Conservation (phyloP, 306 rosid species). For the Malus fusca region DNA sequence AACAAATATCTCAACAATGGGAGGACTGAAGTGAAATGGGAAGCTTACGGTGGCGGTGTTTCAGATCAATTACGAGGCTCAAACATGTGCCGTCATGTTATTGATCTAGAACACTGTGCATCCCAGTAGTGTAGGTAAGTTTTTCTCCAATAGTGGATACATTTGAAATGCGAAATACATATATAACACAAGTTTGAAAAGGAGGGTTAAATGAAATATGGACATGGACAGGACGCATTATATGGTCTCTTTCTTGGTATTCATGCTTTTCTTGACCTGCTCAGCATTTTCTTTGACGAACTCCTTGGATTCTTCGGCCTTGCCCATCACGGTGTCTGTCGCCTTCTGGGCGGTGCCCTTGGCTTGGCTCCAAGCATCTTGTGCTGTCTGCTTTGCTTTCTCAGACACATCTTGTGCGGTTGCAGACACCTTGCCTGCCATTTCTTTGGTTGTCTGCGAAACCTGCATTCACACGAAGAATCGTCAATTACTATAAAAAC, state of each 20-base stretch:
- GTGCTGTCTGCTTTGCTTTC: slow-evolving; percentile 60
- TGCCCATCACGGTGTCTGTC: slow-evolving; percentile 31
- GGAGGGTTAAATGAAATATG: neutral
- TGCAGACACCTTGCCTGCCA: slow-evolving; percentile 26
- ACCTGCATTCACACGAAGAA: slow-evolving; percentile 21
- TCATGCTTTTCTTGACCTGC: slow-evolving; percentile 44
- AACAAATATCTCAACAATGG: neutral
- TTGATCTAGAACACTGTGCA: neutral
- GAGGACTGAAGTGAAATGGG: neutral
- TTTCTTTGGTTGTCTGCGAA: slow-evolving; percentile 27
- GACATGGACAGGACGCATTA: neutral
- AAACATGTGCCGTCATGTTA: neutral
- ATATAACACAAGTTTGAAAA: neutral
- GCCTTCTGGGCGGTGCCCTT: slow-evolving; percentile 56
- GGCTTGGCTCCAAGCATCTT: slow-evolving; percentile 62
- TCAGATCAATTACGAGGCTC: neutral
- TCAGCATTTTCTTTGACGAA: slow-evolving; percentile 44
- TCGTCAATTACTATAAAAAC: neutral
- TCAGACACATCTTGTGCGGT: slow-evolving; percentile 45
- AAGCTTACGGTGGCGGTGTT: neutral
- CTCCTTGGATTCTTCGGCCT: slow-evolving; percentile 44
- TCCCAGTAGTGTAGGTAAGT: neutral
- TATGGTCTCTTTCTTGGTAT: slow-evolving; percentile 27
- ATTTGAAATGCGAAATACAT: neutral
- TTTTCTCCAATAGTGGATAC: neutral